A percentile compares a stretch with the other conserved stretches of the same genome.
Conservation (phyloP, 2,329 filamentous ascomycete species). For the Fusarium haematococcum region DNA sequence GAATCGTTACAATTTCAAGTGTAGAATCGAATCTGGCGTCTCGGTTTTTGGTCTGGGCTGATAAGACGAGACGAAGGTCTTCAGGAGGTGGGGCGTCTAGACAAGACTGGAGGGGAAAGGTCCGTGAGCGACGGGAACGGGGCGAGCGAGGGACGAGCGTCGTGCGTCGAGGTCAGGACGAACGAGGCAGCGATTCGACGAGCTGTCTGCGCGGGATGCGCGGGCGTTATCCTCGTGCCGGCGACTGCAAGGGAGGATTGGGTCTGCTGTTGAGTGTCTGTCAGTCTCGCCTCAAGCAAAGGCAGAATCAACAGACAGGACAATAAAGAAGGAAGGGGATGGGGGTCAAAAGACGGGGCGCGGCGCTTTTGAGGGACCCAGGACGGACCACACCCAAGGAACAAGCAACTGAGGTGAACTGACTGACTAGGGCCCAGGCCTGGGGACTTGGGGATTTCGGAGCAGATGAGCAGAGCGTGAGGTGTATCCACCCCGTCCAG, state of each 20-base stretch:
- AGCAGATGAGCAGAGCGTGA: constrained; percentile 37
- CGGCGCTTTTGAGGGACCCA: constrained; percentile 42
- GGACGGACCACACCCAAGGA: constrained; percentile 15
- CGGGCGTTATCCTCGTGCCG: constrained; percentile 30
- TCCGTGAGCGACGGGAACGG: constrained; percentile 30
- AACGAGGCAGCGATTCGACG: constrained; percentile 37
- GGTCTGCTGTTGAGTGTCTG: constrained; percentile 16
- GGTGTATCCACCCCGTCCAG: constrained; percentile 30
- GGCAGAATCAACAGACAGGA: constrained; percentile 25
- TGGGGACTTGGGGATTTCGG: constrained; percentile 16
- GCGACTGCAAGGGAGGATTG: constrained; percentile 38
- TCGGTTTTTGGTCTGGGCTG: constrained; percentile 31
- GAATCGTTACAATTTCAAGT: neutral
- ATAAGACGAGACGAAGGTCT: constrained; percentile 37
- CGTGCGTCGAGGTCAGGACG: constrained; percentile 39
- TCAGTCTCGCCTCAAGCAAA: constrained; percentile 19
- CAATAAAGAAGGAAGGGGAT: constrained; percentile 38
- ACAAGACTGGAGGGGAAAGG: constrained; percentile 38
- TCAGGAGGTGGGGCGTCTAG: constrained; percentile 38
- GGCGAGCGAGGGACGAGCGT: constrained; percentile 39
- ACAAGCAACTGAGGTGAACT: constrained; percentile 31
- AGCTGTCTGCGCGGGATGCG: constrained; percentile 19
- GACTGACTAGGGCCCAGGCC: constrained; percentile 13
- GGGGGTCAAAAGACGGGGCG: constrained; percentile 39
- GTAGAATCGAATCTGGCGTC: constrained; percentile 9